These are phyloP conservation scores for Discostella stelligeroides DNA, from an alignment of 108 stramenopile species.

Conservation along the genomic window DNA sequence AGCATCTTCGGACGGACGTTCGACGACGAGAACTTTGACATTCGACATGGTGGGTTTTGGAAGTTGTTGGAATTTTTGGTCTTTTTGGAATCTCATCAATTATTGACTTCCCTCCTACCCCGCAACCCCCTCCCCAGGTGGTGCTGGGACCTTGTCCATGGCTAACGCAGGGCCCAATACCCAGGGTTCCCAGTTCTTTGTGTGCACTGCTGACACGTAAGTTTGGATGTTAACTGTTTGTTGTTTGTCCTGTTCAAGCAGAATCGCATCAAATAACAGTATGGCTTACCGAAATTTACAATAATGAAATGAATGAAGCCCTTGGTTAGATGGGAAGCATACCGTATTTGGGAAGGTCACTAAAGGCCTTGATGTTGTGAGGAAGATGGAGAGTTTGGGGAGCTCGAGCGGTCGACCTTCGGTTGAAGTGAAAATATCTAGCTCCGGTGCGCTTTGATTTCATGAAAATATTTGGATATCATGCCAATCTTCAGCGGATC, in stretches of 20 bases:
- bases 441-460: conserved; percentile 70
- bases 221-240: too few relatives aligned
- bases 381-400: conserved; percentile 85
- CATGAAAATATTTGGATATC: neutral
- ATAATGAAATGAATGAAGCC: conserved; percentile 18
- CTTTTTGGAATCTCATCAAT: neutral
- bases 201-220: conserved; percentile 89
- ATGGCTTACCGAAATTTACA: neutral
- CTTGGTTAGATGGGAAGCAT: conserved; percentile 98
- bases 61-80: too few relatives aligned
- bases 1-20: conserved; percentile 91
- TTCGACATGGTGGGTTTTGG: conserved; percentile 75
- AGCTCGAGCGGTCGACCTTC: conserved; percentile 61
- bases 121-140: neutral
- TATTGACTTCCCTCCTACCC: neutral
- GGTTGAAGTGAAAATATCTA: conserved; percentile 71
- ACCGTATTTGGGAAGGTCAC: conserved; percentile 96
- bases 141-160: conserved; percentile 63
- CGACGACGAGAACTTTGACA: conserved; percentile 84
- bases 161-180: conserved; percentile 90
- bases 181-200: conserved; percentile 97
- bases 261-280: neutral
- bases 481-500: neutral
- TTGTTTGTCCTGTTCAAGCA: too few relatives aligned
- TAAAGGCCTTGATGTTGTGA: conserved; percentile 89